A percentile compares a stretch with the other conserved stretches of the same genome.
These are phyloP conservation scores for Lasiodiplodia sp. DNA, from an alignment of 2,329 filamentous ascomycete genomes.

Conservation along the genomic window DNA sequence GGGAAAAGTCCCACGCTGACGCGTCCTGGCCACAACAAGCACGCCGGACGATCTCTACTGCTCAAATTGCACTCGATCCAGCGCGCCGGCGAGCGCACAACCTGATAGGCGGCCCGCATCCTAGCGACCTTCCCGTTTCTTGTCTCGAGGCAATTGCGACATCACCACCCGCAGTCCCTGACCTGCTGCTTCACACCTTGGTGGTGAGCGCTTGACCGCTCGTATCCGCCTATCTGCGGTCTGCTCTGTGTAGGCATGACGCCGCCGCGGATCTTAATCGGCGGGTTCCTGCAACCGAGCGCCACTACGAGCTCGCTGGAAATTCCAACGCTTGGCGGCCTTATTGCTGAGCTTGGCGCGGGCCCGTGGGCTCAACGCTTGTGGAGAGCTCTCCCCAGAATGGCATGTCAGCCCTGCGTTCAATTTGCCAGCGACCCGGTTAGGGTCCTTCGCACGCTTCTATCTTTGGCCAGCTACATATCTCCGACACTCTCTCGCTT, in stretches of 20 bases:
- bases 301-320: constrained; percentile 19
- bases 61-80: constrained; percentile 12
- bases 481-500: background rate
- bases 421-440: constrained; percentile 11
- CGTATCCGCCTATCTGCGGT: constrained; percentile 16
- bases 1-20: constrained; percentile 21
- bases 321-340: constrained; percentile 15
- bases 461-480: background rate
- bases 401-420: constrained; percentile 1
- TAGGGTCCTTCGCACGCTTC: background rate
- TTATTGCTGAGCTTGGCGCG: constrained; percentile 19
- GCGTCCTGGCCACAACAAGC: background rate
- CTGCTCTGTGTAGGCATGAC: background rate
- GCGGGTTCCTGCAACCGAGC: constrained; percentile 4
- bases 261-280: constrained; percentile 19
- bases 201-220: background rate
- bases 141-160: constrained; percentile 20
- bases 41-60: background rate
- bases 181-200: background rate
- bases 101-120: constrained; percentile 18
- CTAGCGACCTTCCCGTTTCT: constrained; percentile 26
- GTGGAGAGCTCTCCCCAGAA: constrained; percentile 13
- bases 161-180: background rate
- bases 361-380: constrained; percentile 1
- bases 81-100: constrained; percentile 8